These are phyloP conservation scores for Penicillium fimorum DNA, from an alignment of 495 filamentous ascomycete species.

Conservation along the genomic window DNA sequence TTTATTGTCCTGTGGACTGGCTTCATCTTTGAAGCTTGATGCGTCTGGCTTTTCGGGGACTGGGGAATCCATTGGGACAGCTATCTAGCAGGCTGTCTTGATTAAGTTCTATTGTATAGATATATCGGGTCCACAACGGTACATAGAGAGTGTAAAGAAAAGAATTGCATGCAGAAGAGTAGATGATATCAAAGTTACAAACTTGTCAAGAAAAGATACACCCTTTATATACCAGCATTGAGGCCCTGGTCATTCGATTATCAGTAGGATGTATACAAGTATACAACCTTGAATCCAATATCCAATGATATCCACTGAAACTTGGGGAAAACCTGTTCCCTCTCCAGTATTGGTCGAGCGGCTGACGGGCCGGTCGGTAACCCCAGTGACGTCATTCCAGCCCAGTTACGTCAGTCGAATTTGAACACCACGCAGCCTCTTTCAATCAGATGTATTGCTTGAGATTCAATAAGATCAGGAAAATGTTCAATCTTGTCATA, in stretches of 20 bases:
- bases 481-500: neutral
- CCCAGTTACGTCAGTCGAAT: neutral
- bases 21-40: neutral
- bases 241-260: neutral
- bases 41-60: neutral
- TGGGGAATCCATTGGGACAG: neutral
- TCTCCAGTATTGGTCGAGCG: neutral
- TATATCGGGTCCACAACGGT: neutral
- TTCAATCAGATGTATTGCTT: too few relatives aligned
- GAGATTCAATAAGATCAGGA: too few relatives aligned
- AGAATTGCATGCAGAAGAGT: neutral
- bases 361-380: neutral
- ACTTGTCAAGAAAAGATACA: neutral
- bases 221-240: neutral
- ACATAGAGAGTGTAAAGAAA: neutral
- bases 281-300: neutral
- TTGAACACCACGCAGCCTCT: too few relatives aligned
- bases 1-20: neutral
- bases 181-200: neutral
- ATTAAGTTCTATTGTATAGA: neutral
- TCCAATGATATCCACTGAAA: neutral
- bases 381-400: neutral
- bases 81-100: neutral
- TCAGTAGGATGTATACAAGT: neutral
- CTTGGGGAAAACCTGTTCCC: neutral